Base-by-base conservation (phyloP, 1,284 basidiomycete genomes). In the Gymnopus androsaceus region DNA sequence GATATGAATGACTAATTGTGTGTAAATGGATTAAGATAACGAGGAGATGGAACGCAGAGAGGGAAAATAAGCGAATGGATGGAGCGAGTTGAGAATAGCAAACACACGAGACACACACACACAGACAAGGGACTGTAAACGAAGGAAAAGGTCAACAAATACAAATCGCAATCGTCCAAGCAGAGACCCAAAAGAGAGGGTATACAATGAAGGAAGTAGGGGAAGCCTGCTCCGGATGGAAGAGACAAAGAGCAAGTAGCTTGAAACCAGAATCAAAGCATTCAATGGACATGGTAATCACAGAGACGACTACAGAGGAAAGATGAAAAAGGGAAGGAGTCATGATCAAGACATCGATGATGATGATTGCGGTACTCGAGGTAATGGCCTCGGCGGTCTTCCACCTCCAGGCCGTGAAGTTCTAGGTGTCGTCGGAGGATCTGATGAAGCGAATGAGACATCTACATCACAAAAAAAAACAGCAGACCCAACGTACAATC, bases 371-470 rank as follows among this genome's bases (percentile, higher is more conserved):
- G 46, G 51, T 19, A 52, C n/a, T n/a, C 40, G 37, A 23, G 51
- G 51, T 31, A 52, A 44, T 12, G 51, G 51, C 19, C 38, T 52
- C n/a, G 31, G 19, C 17, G 46, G 44, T 46, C 44, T 46, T 46
- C 31, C 31, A 48, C 46, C 30, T 19, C 11, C 30, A 34, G 46
- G 30, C 19, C 51, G 38, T 25, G 51, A 52, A 6, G 51, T 21
- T 34, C 40, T 33, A 9, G 51, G 31, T 15, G 38, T 40, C 27
- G 40, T 3, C n/a, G 50, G 37, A 4, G 48, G 48, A 11, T 25
- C 33, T 41, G 38, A 28, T 7, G 21, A 25, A 21, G 3, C 8
- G 33, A 12, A 38, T 27, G 23, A 28, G 12, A 27, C 21, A 50
- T 38, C 33, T 37, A 3, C 15, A 15, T 21, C 17, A 27, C 11